Evolutionary conservation across 129 eudicot species (phyloP).

Genomic region (Tagetes erecta): DNA sequence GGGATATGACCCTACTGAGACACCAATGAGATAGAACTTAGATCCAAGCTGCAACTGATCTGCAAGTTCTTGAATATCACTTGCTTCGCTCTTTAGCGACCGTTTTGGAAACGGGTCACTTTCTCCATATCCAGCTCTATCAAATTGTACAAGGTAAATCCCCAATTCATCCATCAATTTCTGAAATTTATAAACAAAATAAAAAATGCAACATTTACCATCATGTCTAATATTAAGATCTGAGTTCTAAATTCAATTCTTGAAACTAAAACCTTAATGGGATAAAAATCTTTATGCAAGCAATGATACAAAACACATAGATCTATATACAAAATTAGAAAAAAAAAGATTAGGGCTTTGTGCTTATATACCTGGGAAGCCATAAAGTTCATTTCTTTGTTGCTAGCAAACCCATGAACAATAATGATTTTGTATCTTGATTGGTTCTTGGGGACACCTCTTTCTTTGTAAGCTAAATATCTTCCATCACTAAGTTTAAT

Average conservation of each 20-base stretch:
- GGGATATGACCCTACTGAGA: slow-evolving; percentile 83
- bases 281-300: background rate
- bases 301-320: slow-evolving; percentile 9
- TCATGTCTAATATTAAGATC: background rate
- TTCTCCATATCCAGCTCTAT: slow-evolving; percentile 99
- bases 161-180: slow-evolving; percentile 70
- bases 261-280: slow-evolving; percentile 22
- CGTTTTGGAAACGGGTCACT: slow-evolving; percentile 90
- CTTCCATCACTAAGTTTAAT: slow-evolving; percentile 92
- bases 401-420: slow-evolving; percentile 95
- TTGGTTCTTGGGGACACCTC: slow-evolving; percentile 72
- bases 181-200: slow-evolving; percentile 41
- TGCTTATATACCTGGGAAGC: slow-evolving; percentile 69
- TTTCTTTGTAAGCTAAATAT: slow-evolving; percentile 70
- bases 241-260: slow-evolving; percentile 4
- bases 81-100: slow-evolving; percentile 77
- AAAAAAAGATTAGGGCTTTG: slow-evolving; percentile 10
- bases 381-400: slow-evolving; percentile 79
- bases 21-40: slow-evolving; percentile 77
- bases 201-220: background rate
- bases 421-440: slow-evolving; percentile 66
- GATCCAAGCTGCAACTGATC: slow-evolving; percentile 76
- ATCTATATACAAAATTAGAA: slow-evolving; percentile 16
- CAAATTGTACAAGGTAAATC: slow-evolving; percentile 62
- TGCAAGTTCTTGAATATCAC: slow-evolving; percentile 89